Conservation (phyloP, 1,139 yeast species). For the Debaryomycetaceae sp. region DNA sequence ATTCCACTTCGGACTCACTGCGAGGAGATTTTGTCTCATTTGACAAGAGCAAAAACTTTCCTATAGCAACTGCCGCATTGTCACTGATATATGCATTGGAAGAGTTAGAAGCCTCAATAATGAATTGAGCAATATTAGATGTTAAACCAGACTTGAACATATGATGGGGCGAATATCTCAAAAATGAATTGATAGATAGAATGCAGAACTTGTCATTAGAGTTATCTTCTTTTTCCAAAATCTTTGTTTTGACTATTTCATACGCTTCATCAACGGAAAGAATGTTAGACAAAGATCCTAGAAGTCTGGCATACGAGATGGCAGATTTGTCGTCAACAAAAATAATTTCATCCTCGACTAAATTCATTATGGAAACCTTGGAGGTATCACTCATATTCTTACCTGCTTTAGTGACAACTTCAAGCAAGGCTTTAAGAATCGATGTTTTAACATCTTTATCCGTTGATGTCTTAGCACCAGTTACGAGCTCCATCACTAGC, state of each 20-base stretch:
- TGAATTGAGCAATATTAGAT: conserved; percentile 44
- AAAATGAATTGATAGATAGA: conserved; percentile 73
- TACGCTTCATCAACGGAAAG: conserved; percentile 64
- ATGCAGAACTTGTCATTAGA: conserved; percentile 58
- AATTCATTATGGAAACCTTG: conserved; percentile 63
- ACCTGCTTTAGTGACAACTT: conserved; percentile 81
- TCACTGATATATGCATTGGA: conserved; percentile 61
- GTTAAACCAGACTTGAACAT: conserved; percentile 51
- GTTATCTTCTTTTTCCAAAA: conserved; percentile 45
- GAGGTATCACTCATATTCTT: conserved; percentile 70
- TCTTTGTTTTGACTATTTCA: conserved; percentile 56
- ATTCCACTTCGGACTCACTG: conserved; percentile 12
- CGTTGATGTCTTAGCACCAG: conserved; percentile 62
- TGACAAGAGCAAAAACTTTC: conserved; percentile 64
- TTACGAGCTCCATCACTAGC: conserved; percentile 74
- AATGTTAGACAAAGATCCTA: conserved; percentile 74
- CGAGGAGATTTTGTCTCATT: conserved; percentile 42
- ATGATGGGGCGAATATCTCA: conserved; percentile 69
- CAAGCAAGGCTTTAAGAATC: conserved; percentile 81
- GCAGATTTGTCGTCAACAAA: conserved; percentile 55
- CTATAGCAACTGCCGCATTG: conserved; percentile 78
- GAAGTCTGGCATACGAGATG: conserved; percentile 71
- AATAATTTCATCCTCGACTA: conserved; percentile 70
- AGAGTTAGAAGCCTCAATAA: conserved; percentile 46
- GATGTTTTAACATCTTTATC: conserved; percentile 73